phyloP scores from a whole-genome alignment of 2,329 filamentous ascomycete species.

The Sporothrix inflata region DNA sequence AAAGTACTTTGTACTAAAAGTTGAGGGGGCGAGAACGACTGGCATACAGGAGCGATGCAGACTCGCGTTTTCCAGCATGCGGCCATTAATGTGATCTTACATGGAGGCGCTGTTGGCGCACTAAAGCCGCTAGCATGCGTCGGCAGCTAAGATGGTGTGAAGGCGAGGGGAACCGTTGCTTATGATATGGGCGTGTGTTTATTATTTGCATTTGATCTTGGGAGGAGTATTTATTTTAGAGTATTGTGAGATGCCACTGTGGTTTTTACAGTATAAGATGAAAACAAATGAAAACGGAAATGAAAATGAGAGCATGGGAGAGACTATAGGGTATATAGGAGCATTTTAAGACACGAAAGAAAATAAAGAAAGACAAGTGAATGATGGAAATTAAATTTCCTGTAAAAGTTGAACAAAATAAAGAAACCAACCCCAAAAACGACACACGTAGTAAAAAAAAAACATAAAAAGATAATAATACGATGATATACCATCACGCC shows the following conservation, averaged over 20 bases:
- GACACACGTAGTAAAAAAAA: not conserved
- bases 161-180: not conserved
- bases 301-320: not conserved
- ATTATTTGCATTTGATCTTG: not conserved
- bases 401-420: not conserved
- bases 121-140: slow-evolving; percentile 22
- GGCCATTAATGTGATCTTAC: not conserved
- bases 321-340: no score
- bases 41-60: slow-evolving; percentile 16
- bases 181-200: not conserved
- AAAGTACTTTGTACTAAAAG: not conserved
- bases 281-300: not conserved
- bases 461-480: not conserved
- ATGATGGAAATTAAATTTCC: no score
- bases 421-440: no score
- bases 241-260: no score
- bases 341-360: no score
- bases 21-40: not conserved
- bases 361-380: not conserved
- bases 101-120: not conserved
- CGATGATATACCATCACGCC: not conserved
- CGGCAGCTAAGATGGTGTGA: slow-evolving; percentile 9
- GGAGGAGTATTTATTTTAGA: not conserved
- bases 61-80: not conserved
- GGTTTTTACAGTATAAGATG: no score